phyloP scores from a whole-genome alignment of 345 rosid species.

The Acer negundo region DNA sequence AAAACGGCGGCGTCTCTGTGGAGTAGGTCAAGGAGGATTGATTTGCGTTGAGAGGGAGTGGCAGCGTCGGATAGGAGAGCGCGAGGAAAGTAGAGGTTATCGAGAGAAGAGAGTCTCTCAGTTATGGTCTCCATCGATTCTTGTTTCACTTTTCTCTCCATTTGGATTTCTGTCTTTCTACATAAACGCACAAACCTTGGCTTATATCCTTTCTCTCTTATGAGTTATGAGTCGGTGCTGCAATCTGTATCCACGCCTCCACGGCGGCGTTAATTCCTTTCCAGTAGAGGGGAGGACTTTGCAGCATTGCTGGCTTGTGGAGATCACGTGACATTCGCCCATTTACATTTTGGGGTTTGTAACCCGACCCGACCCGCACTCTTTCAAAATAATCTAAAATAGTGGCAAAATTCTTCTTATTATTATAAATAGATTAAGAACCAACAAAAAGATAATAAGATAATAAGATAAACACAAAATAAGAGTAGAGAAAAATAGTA shows the following conservation, averaged over 20 bases:
- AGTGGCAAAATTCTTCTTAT: too few species aligned
- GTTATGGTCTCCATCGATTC: slow-evolving; percentile 63
- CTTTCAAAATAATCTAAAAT: too few species aligned
- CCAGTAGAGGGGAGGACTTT: too few species aligned
- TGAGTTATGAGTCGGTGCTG: too few species aligned
- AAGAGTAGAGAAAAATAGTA: too few species aligned
- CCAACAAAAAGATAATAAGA: too few species aligned
- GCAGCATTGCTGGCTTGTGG: background rate
- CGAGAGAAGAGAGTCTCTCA: slow-evolving; percentile 64
- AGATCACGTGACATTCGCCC: background rate
- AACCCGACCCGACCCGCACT: background rate
- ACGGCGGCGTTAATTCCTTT: too few species aligned
- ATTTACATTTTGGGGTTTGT: background rate
- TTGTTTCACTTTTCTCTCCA: slow-evolving; percentile 28
- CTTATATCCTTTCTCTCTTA: background rate
- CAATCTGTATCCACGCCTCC: too few species aligned
- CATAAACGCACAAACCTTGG: background rate
- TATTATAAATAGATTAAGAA: too few species aligned
- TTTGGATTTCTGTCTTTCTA: slow-evolving; percentile 14
- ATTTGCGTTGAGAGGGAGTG: slow-evolving; percentile 69
- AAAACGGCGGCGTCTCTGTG: slow-evolving; percentile 83
- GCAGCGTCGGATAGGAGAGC: slow-evolving; percentile 52
- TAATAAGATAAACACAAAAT: too few species aligned
- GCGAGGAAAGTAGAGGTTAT: slow-evolving; percentile 87
- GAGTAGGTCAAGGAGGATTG: slow-evolving; percentile 86